Evolutionary conservation across 257 asterid species (phyloP), one percentile per base, ranked within the genome.

Genomic region (Penstemon eatonii): DNA sequence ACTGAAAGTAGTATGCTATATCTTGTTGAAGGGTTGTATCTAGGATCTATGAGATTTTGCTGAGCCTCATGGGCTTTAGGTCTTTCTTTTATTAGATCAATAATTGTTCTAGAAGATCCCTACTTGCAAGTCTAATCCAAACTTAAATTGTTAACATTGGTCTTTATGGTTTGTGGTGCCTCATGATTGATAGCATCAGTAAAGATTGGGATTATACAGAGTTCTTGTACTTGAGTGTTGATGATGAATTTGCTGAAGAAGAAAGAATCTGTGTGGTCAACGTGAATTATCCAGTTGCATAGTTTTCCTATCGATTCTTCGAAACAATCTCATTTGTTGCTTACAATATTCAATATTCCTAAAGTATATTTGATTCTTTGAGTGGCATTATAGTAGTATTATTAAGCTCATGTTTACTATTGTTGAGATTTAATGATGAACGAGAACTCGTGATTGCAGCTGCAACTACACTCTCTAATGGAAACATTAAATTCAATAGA

Each of bases 401-500:
- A 40, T 71, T 76, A 37, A 51, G 73, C 65, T 49, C 59, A 18
- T 50, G n/a, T 61, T 55, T 76, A 56, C 53, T 19, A 66, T 63
- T 39, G 71, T 64, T 77, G 19, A 49, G 54, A 51, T 66, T 49
- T 44, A 47, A 68, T 67, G 69, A 74, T 74, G 71, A 63, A 70
- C 72, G 57, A 55, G 37, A 73, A 61, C 76, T 72, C 72, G 19
- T 83, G 72, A 68, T 74, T 82, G 90, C 92, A 94, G 98, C 84
- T 82, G 69, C 99, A 94, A 87, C 90, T 94, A 71, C 95, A 87
- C 85, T 94, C 99, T 72, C 84, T 94, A 74, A 94, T 94, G 99
- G 99, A 94, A 69, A 94, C 96, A 52, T 84, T 94, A 75, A 91
- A 54, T 79, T 85, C 91, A 70, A 91, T 98, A 37, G 99, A 91